Percentiles rank a stretch among this genome's conserved stretches.
Evolutionary conservation across 768 basidiomycete genomes (phyloP).

Genomic region (Lentinula boryana): DNA sequence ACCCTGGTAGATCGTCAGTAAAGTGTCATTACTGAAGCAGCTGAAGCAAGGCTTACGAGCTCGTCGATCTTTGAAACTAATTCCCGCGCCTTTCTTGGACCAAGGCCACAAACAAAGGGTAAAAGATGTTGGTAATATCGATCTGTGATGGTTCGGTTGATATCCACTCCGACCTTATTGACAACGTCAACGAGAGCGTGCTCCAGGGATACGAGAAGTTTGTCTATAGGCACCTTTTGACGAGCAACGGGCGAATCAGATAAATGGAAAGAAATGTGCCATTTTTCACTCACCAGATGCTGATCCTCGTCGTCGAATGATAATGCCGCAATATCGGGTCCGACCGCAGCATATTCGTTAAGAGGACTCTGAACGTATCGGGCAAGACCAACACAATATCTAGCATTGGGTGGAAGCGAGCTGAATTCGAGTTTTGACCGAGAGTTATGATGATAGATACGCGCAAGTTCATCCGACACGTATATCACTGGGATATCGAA

Average conservation of each 20-base stretch:
- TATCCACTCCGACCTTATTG: slow-evolving; percentile 92
- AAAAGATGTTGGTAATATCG: slow-evolving; percentile 84
- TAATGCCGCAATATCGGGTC: slow-evolving; percentile 76
- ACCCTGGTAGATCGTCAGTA: slow-evolving; percentile 44
- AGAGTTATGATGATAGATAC: slow-evolving; percentile 88
- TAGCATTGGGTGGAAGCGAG: slow-evolving; percentile 66
- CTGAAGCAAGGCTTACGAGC: slow-evolving; percentile 42
- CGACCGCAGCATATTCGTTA: slow-evolving; percentile 90
- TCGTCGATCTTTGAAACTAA: slow-evolving; percentile 76
- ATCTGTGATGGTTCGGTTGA: slow-evolving; percentile 89
- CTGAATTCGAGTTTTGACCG: slow-evolving; percentile 83
- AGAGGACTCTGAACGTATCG: slow-evolving; percentile 91
- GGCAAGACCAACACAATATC: slow-evolving; percentile 92
- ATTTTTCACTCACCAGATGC: slow-evolving; percentile 50
- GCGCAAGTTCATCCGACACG: slow-evolving; percentile 85
- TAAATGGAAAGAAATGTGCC: slow-evolving; percentile 13
- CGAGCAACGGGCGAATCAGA: slow-evolving; percentile 4
- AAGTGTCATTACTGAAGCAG: not conserved
- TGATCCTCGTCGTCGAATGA: slow-evolving; percentile 84
- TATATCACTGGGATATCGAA: slow-evolving; percentile 74
- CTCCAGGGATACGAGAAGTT: slow-evolving; percentile 75
- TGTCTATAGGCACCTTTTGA: slow-evolving; percentile 78
- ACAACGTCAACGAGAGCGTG: slow-evolving; percentile 84
- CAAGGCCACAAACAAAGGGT: slow-evolving; percentile 88
- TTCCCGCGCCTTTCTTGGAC: slow-evolving; percentile 88